Percentiles rank a stretch among this genome's conserved stretches.
Evolutionary conservation across 2,329 filamentous ascomycete genomes (phyloP).

Genomic region (Gaeumannomyces sp.): DNA sequence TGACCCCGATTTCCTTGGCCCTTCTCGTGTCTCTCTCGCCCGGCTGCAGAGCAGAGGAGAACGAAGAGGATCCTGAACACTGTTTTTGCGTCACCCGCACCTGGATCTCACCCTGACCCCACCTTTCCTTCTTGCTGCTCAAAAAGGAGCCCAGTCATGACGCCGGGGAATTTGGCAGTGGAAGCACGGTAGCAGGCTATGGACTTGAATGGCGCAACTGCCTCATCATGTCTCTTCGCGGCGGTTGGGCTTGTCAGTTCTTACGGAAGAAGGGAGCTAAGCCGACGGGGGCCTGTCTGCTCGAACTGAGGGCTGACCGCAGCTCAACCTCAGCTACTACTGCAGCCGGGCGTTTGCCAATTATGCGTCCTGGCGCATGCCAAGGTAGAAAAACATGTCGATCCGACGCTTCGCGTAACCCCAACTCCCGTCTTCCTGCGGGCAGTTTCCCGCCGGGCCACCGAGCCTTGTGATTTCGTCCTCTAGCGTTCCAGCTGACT

Average conservation of each 20-base stretch:
- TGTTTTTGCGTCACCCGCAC: too few relatives aligned
- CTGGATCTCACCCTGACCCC: neutral
- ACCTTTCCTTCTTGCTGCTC: neutral
- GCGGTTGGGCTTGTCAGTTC: too few relatives aligned
- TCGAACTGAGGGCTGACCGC: neutral
- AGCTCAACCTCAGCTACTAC: neutral
- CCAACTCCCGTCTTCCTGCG: neutral
- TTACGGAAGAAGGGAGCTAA: too few relatives aligned
- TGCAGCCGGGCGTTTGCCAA: neutral
- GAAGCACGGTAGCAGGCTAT: too few relatives aligned
- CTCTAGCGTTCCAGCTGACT: neutral
- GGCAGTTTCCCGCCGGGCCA: too few relatives aligned
- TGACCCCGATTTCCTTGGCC: too few relatives aligned
- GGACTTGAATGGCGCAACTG: too few relatives aligned
- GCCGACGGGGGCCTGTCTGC: too few relatives aligned
- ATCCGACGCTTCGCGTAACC: neutral
- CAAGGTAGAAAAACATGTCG: neutral
- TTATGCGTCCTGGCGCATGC: neutral
- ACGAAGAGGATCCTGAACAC: too few relatives aligned
- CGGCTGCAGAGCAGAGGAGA: too few relatives aligned
- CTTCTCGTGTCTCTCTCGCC: too few relatives aligned
- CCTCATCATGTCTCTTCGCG: too few relatives aligned
- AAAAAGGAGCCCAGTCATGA: neutral
- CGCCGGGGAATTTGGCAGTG: neutral
- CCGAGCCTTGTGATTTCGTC: neutral